These are phyloP conservation scores for Candida ortonii DNA, from an alignment of 805 yeast genomes.

Conservation along the genomic window DNA sequence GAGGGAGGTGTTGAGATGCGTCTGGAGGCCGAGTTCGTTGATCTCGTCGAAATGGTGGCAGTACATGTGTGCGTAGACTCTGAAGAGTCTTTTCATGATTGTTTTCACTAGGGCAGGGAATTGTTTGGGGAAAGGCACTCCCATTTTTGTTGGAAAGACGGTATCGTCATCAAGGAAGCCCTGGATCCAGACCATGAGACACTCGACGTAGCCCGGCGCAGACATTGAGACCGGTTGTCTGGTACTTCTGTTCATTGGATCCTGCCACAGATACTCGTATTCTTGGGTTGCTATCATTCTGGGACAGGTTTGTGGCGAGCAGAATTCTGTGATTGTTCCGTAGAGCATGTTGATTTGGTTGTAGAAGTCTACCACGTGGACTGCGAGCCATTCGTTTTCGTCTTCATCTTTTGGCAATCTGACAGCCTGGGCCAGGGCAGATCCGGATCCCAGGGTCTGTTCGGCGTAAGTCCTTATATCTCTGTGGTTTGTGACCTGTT, in stretches of 20 bases:
- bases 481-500: slow-evolving; percentile 44
- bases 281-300: slow-evolving; percentile 97
- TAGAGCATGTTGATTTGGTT: slow-evolving; percentile 95
- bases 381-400: slow-evolving; percentile 91
- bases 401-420: slow-evolving; percentile 92
- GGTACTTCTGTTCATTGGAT: slow-evolving; percentile 49
- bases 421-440: slow-evolving; percentile 88
- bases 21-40: slow-evolving; percentile 85
- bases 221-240: slow-evolving; percentile 80
- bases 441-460: slow-evolving; percentile 90
- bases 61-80: slow-evolving; percentile 95
- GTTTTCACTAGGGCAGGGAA: slow-evolving; percentile 78
- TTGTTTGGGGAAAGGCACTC: slow-evolving; percentile 87
- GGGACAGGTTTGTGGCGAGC: slow-evolving; percentile 94
- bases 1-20: slow-evolving; percentile 88
- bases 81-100: slow-evolving; percentile 83
- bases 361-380: slow-evolving; percentile 95
- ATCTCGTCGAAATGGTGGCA: slow-evolving; percentile 98
- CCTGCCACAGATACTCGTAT: slow-evolving; percentile 97
- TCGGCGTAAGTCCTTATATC: slow-evolving; percentile 89
- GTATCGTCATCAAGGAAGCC: slow-evolving; percentile 86
- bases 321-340: slow-evolving; percentile 93
- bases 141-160: slow-evolving; percentile 84
- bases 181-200: slow-evolving; percentile 93
- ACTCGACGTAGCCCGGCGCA: slow-evolving; percentile 94